Evolutionary conservation across 2,329 filamentous ascomycete genomes (phyloP), one percentile per base, ranked within the genome.

Genomic region (Chaetomiaceae sp.): DNA sequence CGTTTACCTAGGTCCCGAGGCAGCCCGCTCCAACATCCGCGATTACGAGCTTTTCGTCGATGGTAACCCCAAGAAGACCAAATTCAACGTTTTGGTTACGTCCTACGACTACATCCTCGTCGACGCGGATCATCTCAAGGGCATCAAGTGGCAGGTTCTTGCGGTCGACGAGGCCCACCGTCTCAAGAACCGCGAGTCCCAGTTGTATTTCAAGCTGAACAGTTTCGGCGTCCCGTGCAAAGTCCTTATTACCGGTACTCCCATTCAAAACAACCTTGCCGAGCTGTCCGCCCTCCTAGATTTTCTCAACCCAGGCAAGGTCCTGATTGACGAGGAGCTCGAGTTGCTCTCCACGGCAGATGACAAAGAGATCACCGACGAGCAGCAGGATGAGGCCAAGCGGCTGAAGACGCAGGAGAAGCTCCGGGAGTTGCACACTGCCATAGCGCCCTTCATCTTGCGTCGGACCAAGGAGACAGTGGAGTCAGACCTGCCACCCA

Each of bases 391-490:
- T 22, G 62, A 66, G 44, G 63, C 62, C 30, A 65, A 64, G 47
- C 84, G 86, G 1, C 82, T 84, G 54, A 84, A 86, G 60, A 91
- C 91, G 0, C 89, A 90, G 59, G 77, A 84, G 57, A 95, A 97
- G 67, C 80, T 98, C 32, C 82, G 86, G 47, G 83, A 89, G 47
- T 77, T 98, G 33, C 94, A 93, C 48, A 80, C 81, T 42, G 81
- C 87, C 19, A 95, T 98, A 57, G 85, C 91, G 17, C 93, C 93
- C 2, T 97, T 87, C 63, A 97, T 98, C 73, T 75, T 98, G 42
- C 88, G 93, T 32, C 85, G 93, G 42, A 97, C 93, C 15, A 98
- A 98, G 67, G 88, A 95, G 62, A 96, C 93, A 47, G 94, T 98
- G 7, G 93, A 97, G 65, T 95, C 90, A 18, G 93, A 98, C 57